These are phyloP conservation scores for Salix dunnii DNA, from an alignment of 345 rosid genomes.

Conservation along the genomic window DNA sequence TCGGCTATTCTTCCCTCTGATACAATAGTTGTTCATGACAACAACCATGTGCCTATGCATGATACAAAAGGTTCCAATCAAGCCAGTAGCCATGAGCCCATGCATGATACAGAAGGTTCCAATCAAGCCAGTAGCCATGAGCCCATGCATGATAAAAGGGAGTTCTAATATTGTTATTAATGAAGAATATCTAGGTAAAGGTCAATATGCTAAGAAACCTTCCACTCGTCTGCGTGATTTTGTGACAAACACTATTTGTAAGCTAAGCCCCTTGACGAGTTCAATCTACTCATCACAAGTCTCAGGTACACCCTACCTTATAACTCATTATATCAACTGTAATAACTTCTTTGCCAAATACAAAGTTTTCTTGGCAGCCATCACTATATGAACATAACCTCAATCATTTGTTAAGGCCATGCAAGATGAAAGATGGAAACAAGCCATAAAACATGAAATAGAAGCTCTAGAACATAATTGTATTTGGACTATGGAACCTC, in stretches of 20 bases:
- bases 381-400: neutral
- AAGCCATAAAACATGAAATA: neutral
- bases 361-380: neutral
- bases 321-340: slow-evolving; percentile 2
- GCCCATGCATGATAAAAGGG: too few species aligned
- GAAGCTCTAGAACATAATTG: neutral
- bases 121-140: too few species aligned
- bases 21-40: too few species aligned
- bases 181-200: too few species aligned
- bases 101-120: too few species aligned
- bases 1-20: too few species aligned
- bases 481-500: too few species aligned
- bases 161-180: too few species aligned
- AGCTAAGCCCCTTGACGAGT: neutral
- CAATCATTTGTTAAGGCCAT: neutral
- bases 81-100: too few species aligned
- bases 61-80: too few species aligned
- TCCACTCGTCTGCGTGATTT: neutral
- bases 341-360: neutral
- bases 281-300: neutral
- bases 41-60: too few species aligned
- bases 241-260: neutral
- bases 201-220: neutral
- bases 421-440: neutral
- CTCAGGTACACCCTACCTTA: neutral